phyloP scores from a whole-genome alignment of 352 stramenopile species.

The Phytophthora gonapodyides region DNA sequence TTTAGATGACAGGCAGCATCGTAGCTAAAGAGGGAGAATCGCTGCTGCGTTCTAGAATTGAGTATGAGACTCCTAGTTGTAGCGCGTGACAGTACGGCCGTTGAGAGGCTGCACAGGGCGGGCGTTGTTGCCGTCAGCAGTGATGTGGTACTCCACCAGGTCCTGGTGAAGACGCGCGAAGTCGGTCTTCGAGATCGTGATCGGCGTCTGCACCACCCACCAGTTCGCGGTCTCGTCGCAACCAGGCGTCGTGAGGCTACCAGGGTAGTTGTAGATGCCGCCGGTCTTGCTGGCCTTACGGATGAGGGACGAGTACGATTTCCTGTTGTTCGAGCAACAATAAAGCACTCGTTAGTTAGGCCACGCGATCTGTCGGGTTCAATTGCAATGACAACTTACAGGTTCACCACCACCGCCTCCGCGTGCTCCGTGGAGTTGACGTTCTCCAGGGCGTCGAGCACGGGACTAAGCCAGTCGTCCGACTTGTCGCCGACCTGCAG shows the following conservation, averaged over 20 bases:
- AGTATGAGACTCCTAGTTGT: conserved; percentile 18
- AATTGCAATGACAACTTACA: conserved; percentile 27
- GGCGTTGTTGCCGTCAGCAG: conserved; percentile 50
- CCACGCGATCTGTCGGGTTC: too few relatives aligned
- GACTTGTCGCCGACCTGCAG: conserved; percentile 23
- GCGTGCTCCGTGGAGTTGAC: conserved; percentile 30
- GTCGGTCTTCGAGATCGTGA: conserved; percentile 47
- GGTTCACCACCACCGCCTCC: conserved; percentile 20
- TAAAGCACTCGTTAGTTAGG: conserved; percentile 8
- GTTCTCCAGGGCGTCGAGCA: conserved; percentile 40
- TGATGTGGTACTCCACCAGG: conserved; percentile 39
- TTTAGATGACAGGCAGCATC: too few relatives aligned
- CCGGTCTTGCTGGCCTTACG: conserved; percentile 12
- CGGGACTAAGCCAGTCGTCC: conserved; percentile 35
- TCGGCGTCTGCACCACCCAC: conserved; percentile 61
- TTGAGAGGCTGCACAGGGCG: conserved; percentile 49
- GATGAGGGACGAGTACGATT: conserved; percentile 41
- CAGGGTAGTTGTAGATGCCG: conserved; percentile 64
- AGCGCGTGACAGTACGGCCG: conserved; percentile 32
- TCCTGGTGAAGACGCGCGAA: conserved; percentile 41
- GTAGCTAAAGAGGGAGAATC: conserved; percentile 23
- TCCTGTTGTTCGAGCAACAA: conserved; percentile 20
- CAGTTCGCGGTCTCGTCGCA: conserved; percentile 65
- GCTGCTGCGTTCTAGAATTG: conserved; percentile 12
- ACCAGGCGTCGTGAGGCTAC: conserved; percentile 62